Percentiles rank a stretch among this genome's conserved stretches.
phyloP scores from a whole-genome alignment of 176 grass and related monocot species.

The Raddia distichophylla region DNA sequence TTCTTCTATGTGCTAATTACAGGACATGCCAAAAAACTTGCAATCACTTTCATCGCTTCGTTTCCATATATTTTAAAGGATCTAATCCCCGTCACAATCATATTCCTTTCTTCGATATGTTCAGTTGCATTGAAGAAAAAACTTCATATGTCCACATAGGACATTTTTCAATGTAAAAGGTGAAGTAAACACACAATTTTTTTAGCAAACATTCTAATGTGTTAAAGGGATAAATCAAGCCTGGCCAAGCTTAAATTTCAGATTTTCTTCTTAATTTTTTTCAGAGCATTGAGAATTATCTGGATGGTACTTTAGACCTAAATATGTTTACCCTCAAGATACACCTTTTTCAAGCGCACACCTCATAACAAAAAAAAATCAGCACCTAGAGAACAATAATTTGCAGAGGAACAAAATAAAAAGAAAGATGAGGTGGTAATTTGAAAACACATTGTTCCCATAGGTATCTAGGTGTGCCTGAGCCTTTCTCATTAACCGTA shows the following conservation, averaged over 20 bases:
- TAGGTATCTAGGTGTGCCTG: conserved; percentile 38
- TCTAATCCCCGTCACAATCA: background rate
- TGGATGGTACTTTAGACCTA: background rate
- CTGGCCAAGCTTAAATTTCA: background rate
- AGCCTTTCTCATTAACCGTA: conserved; percentile 6
- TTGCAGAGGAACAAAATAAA: background rate
- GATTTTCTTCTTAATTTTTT: background rate
- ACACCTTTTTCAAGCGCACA: background rate
- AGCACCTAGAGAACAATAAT: background rate
- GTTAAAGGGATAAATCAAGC: background rate
- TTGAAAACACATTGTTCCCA: background rate
- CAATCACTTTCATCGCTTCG: background rate
- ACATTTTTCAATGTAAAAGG: background rate
- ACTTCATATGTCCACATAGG: background rate
- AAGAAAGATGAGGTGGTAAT: background rate
- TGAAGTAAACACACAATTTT: background rate
- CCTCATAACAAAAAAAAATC: background rate
- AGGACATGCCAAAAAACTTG: background rate
- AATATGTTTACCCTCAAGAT: background rate
- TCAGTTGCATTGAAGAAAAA: background rate
- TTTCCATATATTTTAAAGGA: conserved; percentile 11
- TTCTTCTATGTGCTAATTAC: conserved; percentile 5
- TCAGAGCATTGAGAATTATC: background rate
- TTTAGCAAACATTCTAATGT: background rate
- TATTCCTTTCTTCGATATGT: background rate